Conservation (phyloP, 345 rosid species). For the Euphorbia tirucalli region DNA sequence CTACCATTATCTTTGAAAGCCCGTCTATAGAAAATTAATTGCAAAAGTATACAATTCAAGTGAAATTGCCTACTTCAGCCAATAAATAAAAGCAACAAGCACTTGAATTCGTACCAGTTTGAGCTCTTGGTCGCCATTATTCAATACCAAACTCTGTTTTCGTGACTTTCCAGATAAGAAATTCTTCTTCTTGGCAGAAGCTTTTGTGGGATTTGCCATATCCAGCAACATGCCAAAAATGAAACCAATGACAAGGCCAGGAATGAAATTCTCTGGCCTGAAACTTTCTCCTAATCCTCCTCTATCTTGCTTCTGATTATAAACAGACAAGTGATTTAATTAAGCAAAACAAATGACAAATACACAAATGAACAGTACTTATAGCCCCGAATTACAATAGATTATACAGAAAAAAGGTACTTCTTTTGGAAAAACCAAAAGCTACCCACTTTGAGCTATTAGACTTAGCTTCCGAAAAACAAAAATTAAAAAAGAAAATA, state of each 20-base stretch:
- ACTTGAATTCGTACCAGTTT: constrained; percentile 54
- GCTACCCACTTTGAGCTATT: neutral
- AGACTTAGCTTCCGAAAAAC: neutral
- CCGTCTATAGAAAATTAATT: neutral
- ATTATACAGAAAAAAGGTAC: neutral
- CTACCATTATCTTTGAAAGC: neutral
- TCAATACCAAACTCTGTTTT: constrained; percentile 36
- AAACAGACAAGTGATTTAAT: neutral
- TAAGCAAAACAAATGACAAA: neutral
- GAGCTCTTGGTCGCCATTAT: constrained; percentile 58
- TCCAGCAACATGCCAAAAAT: constrained; percentile 74
- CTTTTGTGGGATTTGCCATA: constrained; percentile 50
- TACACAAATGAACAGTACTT: neutral
- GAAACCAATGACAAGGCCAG: constrained; percentile 83
- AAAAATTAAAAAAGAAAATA: neutral
- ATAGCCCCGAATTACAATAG: neutral
- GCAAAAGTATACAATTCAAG: neutral
- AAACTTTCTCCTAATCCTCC: constrained; percentile 62
- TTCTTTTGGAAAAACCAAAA: neutral
- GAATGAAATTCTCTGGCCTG: constrained; percentile 70
- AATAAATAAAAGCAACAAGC: neutral
- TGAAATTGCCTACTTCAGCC: neutral
- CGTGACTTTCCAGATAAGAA: constrained; percentile 55
- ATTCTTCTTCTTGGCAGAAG: constrained; percentile 46
- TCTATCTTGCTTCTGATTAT: constrained; percentile 40